Evolutionary conservation across 2,329 filamentous ascomycete genomes (phyloP).

Genomic region (Beauveria caledonica): DNA sequence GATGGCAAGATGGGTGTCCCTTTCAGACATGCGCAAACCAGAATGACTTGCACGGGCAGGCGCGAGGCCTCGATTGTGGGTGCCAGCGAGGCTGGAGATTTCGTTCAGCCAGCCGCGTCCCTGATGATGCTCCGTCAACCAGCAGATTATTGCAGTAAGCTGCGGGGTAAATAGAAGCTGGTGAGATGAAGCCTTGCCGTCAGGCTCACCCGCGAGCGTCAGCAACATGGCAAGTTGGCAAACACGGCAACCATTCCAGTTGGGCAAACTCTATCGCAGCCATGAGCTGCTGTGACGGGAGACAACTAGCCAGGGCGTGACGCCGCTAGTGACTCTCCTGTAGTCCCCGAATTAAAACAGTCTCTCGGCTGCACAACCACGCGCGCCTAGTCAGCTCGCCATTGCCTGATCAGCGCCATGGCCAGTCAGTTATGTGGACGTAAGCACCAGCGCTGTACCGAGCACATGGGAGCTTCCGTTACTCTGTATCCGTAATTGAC

Average conservation of each 20-base stretch:
- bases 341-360: too few species aligned
- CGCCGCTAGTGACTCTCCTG: too few species aligned
- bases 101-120: too few species aligned
- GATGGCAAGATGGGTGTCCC: neutral
- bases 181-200: neutral
- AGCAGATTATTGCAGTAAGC: neutral
- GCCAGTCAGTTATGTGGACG: neutral
- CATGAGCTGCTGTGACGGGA: too few species aligned
- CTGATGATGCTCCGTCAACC: too few species aligned
- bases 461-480: neutral
- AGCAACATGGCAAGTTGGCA: too few species aligned
- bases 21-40: neutral
- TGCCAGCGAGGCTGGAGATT: constrained; percentile 1
- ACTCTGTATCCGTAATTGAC: too few species aligned
- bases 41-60: neutral
- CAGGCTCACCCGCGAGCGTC: too few species aligned
- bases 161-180: neutral
- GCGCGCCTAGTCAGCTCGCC: neutral
- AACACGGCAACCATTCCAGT: too few species aligned
- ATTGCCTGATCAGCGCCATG: neutral
- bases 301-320: too few species aligned
- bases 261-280: too few species aligned
- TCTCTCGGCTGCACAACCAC: neutral
- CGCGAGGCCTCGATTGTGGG: neutral
- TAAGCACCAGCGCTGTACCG: too few species aligned